Evolutionary conservation across 1,284 basidiomycete genomes (phyloP), one percentile per base, ranked within the genome.

Genomic region (Malassezia psittaci): DNA sequence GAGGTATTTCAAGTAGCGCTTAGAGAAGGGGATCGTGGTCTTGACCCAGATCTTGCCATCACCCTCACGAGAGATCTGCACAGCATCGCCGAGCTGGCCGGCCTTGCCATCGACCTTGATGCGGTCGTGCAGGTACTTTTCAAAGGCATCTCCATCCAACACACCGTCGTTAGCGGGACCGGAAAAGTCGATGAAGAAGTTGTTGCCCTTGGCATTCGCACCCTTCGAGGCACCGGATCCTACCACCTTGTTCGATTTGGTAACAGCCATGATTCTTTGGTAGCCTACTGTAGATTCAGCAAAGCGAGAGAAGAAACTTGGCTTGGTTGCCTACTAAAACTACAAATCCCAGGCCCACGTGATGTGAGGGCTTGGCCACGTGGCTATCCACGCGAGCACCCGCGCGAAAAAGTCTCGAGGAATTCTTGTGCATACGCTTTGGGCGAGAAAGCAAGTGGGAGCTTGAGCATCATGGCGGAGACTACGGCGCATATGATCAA

Each of bases 161-260:
- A 93, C 87, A 72, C 84, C 84, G 77, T 93, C 89, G 63, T 81
- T 79, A 53, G 88, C 90, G 61, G 91, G 91, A 74, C 87, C 87
- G 51, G 88, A 87, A 82, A 88, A 93, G 83, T 94, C 90, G 77
- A 96, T 83, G 77, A 85, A 80, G 79, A 90, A 94, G 79, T 89
- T 93, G 82, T 90, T 86, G 68, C 81, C 90, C 79, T 81, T 79
- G 72, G 84, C 70, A 15, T 44, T 29, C 36, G 55, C 51, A 70
- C 63, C 63, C 63, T 66, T 66, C 52, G 67, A 64, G 53, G 60
- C 52, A 52, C 63, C 56, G 45, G 62, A 46, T 47, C 52, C 63
- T 38, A 60, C 59, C 39, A 57, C 52, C 67, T 67, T 70, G 62
- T 63, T 67, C 56, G 49, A 59, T 62, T 67, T 68, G 34, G 57